Evolutionary conservation across 2,329 filamentous ascomycete genomes (phyloP).

Genomic region (Talaromyces sp.): DNA sequence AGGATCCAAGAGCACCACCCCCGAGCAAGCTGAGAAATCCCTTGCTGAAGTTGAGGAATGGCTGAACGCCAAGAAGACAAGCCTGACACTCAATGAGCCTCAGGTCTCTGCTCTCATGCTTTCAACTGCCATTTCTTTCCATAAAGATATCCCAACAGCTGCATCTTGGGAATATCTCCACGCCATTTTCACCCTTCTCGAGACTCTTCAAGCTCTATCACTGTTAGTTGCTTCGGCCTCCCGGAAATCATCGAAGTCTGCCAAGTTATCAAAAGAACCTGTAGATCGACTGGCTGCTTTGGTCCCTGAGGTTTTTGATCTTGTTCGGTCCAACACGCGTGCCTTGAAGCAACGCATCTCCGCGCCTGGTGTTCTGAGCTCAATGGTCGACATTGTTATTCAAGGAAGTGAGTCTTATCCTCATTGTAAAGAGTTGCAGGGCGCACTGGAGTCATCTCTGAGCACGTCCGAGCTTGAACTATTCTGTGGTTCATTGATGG

Average conservation of each 20-base stretch:
- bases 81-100: slow-evolving; percentile 23
- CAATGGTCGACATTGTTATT: slow-evolving; percentile 43
- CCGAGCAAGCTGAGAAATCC: slow-evolving; percentile 32
- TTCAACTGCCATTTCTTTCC: slow-evolving; percentile 29
- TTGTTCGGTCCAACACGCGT: slow-evolving; percentile 39
- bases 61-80: slow-evolving; percentile 30
- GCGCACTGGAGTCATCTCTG: slow-evolving; percentile 38
- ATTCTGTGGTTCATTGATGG: slow-evolving; percentile 48
- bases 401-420: slow-evolving; percentile 25
- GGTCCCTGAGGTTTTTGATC: slow-evolving; percentile 34
- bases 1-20: slow-evolving; percentile 35
- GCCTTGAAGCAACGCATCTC: slow-evolving; percentile 42
- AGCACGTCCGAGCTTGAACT: slow-evolving; percentile 45
- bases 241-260: slow-evolving; percentile 36
- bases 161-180: slow-evolving; percentile 50
- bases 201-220: slow-evolving; percentile 44
- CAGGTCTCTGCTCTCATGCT: slow-evolving; percentile 25
- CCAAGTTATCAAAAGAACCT: slow-evolving; percentile 37
- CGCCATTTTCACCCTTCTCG: slow-evolving; percentile 39
- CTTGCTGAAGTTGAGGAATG: slow-evolving; percentile 36
- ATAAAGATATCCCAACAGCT: slow-evolving; percentile 27
- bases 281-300: slow-evolving; percentile 32
- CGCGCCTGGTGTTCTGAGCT: slow-evolving; percentile 45
- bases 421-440: slow-evolving; percentile 30
- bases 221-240: slow-evolving; percentile 34